These are phyloP conservation scores for Salix viminalis DNA, from an alignment of 345 rosid species.

Conservation along the genomic window DNA sequence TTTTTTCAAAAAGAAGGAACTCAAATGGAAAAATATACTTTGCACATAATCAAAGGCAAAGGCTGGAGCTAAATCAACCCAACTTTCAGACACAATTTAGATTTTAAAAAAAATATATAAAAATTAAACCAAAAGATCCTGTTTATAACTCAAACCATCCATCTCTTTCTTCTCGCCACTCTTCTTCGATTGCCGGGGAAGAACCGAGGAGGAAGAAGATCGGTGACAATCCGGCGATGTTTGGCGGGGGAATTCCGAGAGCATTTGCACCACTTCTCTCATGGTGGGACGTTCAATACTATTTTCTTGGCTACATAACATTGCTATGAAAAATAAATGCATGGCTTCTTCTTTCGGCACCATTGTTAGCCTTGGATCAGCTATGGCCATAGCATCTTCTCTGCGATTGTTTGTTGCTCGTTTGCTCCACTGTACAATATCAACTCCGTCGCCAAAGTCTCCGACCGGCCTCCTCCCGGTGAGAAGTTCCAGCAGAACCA, in stretches of 20 bases:
- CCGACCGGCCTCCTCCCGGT: constrained; percentile 81
- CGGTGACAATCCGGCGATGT: background rate
- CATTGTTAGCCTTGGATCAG: constrained; percentile 53
- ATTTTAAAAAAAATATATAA: background rate
- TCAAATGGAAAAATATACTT: constrained; percentile 5
- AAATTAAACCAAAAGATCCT: constrained; percentile 12
- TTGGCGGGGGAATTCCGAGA: constrained; percentile 32
- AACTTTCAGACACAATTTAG: constrained; percentile 4
- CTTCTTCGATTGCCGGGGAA: constrained; percentile 15
- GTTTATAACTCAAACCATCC: constrained; percentile 17
- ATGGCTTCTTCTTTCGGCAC: constrained; percentile 61
- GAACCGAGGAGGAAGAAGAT: constrained; percentile 7
- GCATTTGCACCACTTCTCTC: constrained; percentile 94
- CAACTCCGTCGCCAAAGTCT: constrained; percentile 79
- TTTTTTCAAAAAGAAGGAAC: background rate
- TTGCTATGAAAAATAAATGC: constrained; percentile 82
- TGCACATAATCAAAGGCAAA: constrained; percentile 12
- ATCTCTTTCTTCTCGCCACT: constrained; percentile 15
- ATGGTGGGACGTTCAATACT: constrained; percentile 91
- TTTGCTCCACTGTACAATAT: constrained; percentile 87
- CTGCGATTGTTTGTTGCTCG: constrained; percentile 49
- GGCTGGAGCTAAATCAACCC: constrained; percentile 20
- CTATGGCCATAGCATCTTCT: constrained; percentile 53
- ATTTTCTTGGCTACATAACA: constrained; percentile 80
- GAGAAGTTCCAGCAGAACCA: constrained; percentile 69